Percentiles rank a stretch among this genome's conserved stretches.
These are phyloP conservation scores for Pseudogymnoascus sp. DNA, from an alignment of 2,329 filamentous ascomycete species.

Conservation along the genomic window DNA sequence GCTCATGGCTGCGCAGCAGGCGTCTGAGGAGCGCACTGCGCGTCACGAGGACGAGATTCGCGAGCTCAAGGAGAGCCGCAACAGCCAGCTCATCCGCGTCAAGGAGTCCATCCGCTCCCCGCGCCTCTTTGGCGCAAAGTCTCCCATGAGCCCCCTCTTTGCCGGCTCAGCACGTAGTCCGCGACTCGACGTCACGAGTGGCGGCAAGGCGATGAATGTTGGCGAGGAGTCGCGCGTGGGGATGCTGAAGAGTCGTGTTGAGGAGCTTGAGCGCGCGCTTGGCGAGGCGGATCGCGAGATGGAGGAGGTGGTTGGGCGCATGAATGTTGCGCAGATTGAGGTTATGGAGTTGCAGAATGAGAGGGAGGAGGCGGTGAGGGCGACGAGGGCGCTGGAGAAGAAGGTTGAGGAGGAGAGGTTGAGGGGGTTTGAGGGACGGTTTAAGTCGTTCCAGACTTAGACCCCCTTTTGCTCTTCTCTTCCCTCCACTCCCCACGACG, in stretches of 20 bases:
- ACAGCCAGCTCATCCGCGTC: constrained; percentile 66
- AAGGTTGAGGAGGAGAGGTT: constrained; percentile 44
- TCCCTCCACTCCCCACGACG: too few species aligned
- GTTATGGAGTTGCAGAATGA: constrained; percentile 70
- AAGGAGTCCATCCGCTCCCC: constrained; percentile 45
- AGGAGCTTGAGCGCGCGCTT: constrained; percentile 77
- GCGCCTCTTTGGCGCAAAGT: constrained; percentile 47
- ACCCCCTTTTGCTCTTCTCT: not conserved
- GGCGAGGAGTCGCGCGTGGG: constrained; percentile 67
- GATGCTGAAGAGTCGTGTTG: constrained; percentile 66
- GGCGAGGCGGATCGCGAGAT: constrained; percentile 70
- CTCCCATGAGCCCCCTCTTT: constrained; percentile 55
- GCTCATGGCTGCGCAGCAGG: constrained; percentile 72
- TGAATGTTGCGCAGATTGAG: constrained; percentile 77
- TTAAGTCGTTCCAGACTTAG: constrained; percentile 15
- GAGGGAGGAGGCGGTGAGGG: constrained; percentile 63
- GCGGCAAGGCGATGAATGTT: constrained; percentile 52
- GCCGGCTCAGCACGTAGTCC: constrained; percentile 44
- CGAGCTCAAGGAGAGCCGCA: constrained; percentile 67
- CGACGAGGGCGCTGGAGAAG: constrained; percentile 61
- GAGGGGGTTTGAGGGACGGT: constrained; percentile 24
- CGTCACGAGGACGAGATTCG: constrained; percentile 81
- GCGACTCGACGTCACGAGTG: constrained; percentile 39
- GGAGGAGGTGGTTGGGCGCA: constrained; percentile 72
- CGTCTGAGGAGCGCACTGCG: constrained; percentile 74